phyloP scores from a whole-genome alignment of 2,329 filamentous ascomycete genomes.

The Cladorrhinum sp. region DNA sequence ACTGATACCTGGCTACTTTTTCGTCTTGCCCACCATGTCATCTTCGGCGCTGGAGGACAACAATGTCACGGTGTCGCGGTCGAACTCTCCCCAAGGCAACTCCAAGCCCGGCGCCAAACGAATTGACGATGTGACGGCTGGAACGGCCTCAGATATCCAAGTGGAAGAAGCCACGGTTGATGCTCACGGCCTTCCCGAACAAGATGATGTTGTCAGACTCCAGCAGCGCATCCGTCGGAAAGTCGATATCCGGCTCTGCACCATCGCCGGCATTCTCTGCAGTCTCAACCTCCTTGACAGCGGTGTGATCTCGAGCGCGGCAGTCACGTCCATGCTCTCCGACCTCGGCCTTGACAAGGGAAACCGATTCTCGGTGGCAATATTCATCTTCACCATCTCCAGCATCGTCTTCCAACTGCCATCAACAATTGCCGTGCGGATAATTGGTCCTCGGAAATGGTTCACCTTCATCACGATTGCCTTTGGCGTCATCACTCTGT shows the following conservation, averaged over 20 bases:
- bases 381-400: slow-evolving; percentile 70
- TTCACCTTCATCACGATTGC: slow-evolving; percentile 57
- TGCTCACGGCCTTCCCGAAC: background rate
- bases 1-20: background rate
- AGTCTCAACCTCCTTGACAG: slow-evolving; percentile 67
- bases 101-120: background rate
- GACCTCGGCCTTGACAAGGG: slow-evolving; percentile 61
- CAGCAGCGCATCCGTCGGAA: slow-evolving; percentile 56
- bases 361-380: slow-evolving; percentile 65
- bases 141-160: background rate
- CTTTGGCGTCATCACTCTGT: slow-evolving; percentile 65
- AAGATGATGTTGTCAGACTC: slow-evolving; percentile 38
- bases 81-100: background rate
- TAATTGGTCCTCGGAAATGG: slow-evolving; percentile 62
- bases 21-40: background rate
- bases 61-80: background rate
- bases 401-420: slow-evolving; percentile 67
- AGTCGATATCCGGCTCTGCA: slow-evolving; percentile 65
- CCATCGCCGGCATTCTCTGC: slow-evolving; percentile 68
- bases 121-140: background rate
- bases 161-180: background rate
- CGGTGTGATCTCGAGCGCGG: slow-evolving; percentile 66
- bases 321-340: slow-evolving; percentile 64
- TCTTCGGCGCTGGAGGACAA: background rate
- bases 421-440: slow-evolving; percentile 63